Conservation (phyloP, 2,329 filamentous ascomycete genomes). For the Epichloe gansuensis region DNA sequence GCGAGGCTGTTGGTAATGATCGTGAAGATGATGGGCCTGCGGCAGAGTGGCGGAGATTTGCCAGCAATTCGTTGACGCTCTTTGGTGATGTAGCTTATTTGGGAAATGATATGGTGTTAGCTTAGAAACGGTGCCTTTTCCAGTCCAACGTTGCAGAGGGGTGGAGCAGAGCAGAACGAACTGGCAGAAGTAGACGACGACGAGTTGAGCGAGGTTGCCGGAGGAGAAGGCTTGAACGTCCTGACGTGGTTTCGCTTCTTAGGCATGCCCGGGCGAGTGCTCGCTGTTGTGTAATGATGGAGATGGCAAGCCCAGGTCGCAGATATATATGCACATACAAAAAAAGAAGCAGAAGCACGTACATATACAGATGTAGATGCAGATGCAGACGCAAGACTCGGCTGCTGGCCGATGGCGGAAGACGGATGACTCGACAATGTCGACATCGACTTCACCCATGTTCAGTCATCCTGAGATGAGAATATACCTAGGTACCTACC, state of each 20-base stretch:
- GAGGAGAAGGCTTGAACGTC: constrained; percentile 46
- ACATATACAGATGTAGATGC: neutral
- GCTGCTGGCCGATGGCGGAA: neutral
- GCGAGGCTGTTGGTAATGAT: constrained; percentile 22
- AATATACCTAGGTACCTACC: no score
- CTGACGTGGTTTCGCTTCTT: constrained; percentile 46
- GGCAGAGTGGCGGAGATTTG: constrained; percentile 38
- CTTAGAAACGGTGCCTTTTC: neutral
- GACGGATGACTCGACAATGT: neutral
- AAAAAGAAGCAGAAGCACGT: neutral
- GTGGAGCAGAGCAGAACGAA: neutral
- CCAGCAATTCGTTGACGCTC: constrained; percentile 48
- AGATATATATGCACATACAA: neutral
- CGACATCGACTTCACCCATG: neutral
- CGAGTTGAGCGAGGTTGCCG: constrained; percentile 29
- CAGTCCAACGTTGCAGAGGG: neutral
- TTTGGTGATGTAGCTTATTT: constrained; percentile 19
- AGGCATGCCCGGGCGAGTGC: constrained; percentile 35
- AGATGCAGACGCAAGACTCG: neutral
- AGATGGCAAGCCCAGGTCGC: neutral
- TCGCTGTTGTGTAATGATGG: neutral
- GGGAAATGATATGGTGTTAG: neutral
- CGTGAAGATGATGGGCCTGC: constrained; percentile 16
- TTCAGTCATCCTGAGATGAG: no score
- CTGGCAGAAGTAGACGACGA: constrained; percentile 7